Evolutionary conservation across 2,329 filamentous ascomycete species (phyloP).

Genomic region (Fusarium sacchari): DNA sequence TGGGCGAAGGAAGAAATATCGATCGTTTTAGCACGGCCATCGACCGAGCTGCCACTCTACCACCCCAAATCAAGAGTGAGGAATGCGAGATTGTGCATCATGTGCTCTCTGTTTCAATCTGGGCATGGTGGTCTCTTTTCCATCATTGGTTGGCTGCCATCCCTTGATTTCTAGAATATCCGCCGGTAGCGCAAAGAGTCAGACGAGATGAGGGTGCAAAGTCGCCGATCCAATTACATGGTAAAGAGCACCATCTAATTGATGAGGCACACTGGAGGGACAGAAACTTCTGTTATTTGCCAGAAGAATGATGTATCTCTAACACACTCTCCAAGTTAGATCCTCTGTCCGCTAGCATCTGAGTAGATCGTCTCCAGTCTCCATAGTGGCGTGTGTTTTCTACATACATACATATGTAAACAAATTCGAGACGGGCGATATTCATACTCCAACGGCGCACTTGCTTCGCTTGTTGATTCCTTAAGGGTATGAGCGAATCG

Average conservation of each 20-base stretch:
- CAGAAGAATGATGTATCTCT: constrained; percentile 22
- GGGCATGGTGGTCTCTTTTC: constrained; percentile 20
- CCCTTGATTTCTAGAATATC: constrained; percentile 48
- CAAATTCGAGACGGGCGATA: constrained; percentile 27
- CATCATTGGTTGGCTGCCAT: constrained; percentile 40
- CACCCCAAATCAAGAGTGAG: constrained; percentile 25
- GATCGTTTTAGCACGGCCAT: constrained; percentile 32
- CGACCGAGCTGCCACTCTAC: constrained; percentile 32
- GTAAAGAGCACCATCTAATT: constrained; percentile 27
- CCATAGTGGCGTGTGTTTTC: constrained; percentile 29
- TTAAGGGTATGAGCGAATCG: neutral
- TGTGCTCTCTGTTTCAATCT: constrained; percentile 39
- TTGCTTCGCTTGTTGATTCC: constrained; percentile 19
- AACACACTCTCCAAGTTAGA: constrained; percentile 32
- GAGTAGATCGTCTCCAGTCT: constrained; percentile 26
- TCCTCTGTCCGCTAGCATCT: constrained; percentile 32
- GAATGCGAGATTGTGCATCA: constrained; percentile 41
- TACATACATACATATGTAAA: constrained; percentile 18
- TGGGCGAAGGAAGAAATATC: constrained; percentile 30
- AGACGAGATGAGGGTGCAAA: constrained; percentile 35
- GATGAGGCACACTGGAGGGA: constrained; percentile 29
- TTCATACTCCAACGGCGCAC: constrained; percentile 9
- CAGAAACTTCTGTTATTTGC: constrained; percentile 33
- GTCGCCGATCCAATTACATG: constrained; percentile 27
- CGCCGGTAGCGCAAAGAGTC: constrained; percentile 47